Base-by-base conservation (phyloP, 2,329 filamentous ascomycete genomes). In the Epichloe festucae region DNA sequence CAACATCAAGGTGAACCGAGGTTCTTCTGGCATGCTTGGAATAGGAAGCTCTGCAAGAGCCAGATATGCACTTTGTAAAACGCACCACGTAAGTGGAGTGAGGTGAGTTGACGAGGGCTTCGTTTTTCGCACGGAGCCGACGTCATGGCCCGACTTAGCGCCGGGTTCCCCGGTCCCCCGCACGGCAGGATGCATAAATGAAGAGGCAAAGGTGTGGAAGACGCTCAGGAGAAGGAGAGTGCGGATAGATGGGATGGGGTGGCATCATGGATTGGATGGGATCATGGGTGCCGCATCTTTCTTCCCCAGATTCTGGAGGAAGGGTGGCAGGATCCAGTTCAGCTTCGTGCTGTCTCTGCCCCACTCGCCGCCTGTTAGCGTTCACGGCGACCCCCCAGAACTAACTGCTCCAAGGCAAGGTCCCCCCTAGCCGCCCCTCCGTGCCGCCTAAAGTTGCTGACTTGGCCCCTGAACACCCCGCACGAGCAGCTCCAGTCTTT, bases 111-210 rank as follows among this genome's bases (percentile, higher is more conserved):
- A 42, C 11, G 40, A 44, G 17, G 34, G 21, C 27, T 12, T 50
- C 48, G 48, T 50, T 50, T 50, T 34, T 50, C 41, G 41, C 31
- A 23, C 41, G 41, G 48, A 50, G 48, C 48, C 48, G 48, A 50
- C 40, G 17, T 45, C 8, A 39, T 50, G 48, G 34, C 8, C 48
- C 48, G 48, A 50, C 41, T 10, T 45, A 19, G 31, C 41, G 41
- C 41, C 34, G 41, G 39, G 39, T 45, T 31, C 27, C 21, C 39
- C 21, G 23, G 23, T 21, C 3, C 19, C 19, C 19, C 19, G 45
- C 45, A 38, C 10, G 6, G 14, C 35, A 27, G 46, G 46, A 48
- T 48, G 46, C 46, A 48, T 39, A 2, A 39, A 48, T 39, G 15
- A 39, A 42, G 40, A 10, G 17, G 1, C 5, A 11, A 3, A 27